These are phyloP conservation scores for Talaromyces atroroseus DNA, from an alignment of 2,329 filamentous ascomycete genomes.

Conservation along the genomic window DNA sequence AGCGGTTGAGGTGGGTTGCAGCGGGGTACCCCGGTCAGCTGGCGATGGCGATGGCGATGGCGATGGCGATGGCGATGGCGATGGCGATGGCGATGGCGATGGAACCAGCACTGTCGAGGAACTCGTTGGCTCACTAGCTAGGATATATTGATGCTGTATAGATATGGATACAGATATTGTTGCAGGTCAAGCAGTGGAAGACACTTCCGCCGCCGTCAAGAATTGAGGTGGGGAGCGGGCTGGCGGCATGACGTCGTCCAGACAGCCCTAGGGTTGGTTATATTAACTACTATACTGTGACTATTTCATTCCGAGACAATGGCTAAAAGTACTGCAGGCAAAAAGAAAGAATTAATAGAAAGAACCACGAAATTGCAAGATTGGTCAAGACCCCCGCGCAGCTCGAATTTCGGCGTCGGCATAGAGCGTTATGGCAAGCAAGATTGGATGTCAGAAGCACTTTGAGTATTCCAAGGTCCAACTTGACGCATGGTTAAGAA, in stretches of 20 bases:
- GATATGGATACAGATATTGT: background rate
- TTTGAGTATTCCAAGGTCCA: slow-evolving; percentile 14
- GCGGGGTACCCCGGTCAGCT: background rate
- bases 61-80: no score
- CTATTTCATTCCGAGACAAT: no score
- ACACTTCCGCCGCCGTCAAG: background rate
- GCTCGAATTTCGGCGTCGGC: background rate
- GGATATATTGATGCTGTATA: no score
- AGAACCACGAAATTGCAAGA: no score
- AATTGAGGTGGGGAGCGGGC: background rate
- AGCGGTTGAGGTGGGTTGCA: background rate
- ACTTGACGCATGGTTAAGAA: slow-evolving; percentile 15
- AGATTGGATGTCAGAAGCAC: slow-evolving; percentile 9
- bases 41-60: no score
- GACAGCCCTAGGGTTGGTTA: background rate
- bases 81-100: no score
- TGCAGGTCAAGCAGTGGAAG: background rate
- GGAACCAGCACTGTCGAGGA: background rate
- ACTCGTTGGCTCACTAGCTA: no score
- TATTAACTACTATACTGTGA: no score
- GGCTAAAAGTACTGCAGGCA: no score
- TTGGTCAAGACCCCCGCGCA: no score
- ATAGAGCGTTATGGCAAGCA: slow-evolving; percentile 11
- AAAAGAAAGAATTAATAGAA: no score
- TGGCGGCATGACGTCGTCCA: background rate